phyloP scores from a whole-genome alignment of 306 rosid species.

The Urtica urens region DNA sequence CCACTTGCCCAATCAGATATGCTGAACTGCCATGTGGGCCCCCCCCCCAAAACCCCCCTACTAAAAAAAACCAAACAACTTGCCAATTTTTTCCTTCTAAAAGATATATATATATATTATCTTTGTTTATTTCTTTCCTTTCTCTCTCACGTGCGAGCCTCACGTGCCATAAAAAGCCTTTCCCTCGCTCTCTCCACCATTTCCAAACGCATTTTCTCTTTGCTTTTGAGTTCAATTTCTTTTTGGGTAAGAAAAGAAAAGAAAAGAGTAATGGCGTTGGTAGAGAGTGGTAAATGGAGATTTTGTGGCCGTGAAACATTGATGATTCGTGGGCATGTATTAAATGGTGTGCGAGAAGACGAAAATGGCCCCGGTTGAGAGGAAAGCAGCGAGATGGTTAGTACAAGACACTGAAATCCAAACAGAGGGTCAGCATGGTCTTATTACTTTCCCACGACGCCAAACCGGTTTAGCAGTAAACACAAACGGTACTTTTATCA shows the following conservation, averaged over 20 bases:
- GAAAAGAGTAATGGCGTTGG: not conserved
- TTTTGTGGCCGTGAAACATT: not conserved
- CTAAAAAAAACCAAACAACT: not conserved
- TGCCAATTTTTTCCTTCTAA: too few species aligned
- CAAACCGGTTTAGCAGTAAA: not conserved
- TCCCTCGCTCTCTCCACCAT: not conserved
- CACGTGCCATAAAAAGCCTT: too few species aligned
- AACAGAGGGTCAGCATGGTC: not conserved
- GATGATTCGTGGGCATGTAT: not conserved
- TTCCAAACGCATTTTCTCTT: not conserved
- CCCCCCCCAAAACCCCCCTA: not conserved
- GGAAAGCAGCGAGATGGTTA: not conserved
- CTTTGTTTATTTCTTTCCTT: not conserved
- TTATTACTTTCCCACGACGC: not conserved
- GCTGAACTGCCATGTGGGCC: conserved; percentile 8
- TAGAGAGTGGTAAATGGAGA: not conserved
- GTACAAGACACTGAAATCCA: not conserved
- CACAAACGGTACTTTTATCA: conserved; percentile 1
- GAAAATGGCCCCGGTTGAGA: not conserved
- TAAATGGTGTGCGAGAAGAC: not conserved
- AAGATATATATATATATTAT: not conserved
- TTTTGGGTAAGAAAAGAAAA: not conserved
- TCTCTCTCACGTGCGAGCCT: not conserved
- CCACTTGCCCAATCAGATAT: conserved; percentile 17
- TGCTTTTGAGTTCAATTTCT: not conserved